Evolutionary conservation across 768 basidiomycete species (phyloP).

Genomic region (Mycena vitilis): DNA sequence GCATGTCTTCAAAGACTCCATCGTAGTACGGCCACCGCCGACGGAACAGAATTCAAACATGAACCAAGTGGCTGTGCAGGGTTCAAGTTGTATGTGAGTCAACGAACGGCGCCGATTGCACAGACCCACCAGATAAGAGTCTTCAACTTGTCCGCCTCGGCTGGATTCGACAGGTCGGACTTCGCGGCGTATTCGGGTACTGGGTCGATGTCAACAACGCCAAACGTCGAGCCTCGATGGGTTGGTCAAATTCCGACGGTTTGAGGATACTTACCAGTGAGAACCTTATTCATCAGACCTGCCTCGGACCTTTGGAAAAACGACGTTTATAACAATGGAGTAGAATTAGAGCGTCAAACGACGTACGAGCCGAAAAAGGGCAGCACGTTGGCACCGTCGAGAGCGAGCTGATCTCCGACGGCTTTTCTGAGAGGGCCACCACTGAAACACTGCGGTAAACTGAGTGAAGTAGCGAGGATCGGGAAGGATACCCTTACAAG

Average conservation of each 20-base stretch:
- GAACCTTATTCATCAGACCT: constrained; percentile 5
- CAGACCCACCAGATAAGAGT: not conserved
- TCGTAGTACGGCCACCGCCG: too few relatives aligned
- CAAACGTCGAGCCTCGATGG: not conserved
- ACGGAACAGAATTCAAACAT: too few relatives aligned
- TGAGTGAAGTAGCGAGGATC: not conserved
- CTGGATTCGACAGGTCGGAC: not conserved
- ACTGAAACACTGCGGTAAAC: not conserved
- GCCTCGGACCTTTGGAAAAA: constrained; percentile 1
- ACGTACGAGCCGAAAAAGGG: not conserved
- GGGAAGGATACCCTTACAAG: not conserved
- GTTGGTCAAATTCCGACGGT: not conserved
- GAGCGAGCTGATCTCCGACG: constrained; percentile 5
- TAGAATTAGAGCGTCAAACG: too few relatives aligned
- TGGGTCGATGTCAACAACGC: constrained; percentile 3
- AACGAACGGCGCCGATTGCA: too few relatives aligned
- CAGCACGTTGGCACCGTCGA: not conserved
- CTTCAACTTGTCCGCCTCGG: not conserved
- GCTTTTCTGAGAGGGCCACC: constrained; percentile 6
- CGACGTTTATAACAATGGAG: not conserved
- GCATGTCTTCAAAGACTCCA: too few relatives aligned
- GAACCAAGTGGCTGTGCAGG: too few relatives aligned
- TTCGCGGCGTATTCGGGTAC: constrained; percentile 5
- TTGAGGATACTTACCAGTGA: not conserved
- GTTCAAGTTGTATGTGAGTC: too few relatives aligned